phyloP scores from a whole-genome alignment of 257 asterid species.

The Rubia yunnanensis region DNA sequence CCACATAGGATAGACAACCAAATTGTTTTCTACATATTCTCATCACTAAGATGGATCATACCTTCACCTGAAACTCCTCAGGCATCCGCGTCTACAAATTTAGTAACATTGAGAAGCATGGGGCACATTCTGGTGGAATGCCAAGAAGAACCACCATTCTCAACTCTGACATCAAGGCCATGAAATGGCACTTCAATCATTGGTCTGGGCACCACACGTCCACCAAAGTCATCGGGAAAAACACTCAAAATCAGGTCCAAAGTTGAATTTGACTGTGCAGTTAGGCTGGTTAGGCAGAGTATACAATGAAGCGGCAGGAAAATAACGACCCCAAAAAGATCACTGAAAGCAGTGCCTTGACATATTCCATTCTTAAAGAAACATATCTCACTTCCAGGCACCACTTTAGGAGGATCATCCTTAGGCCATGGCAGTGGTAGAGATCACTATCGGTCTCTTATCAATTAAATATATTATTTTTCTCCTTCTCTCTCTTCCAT shows the following conservation, averaged over 20 bases:
- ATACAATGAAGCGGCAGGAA: constrained; percentile 96
- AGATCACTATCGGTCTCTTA: no score
- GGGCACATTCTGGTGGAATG: constrained; percentile 63
- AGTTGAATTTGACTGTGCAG: constrained; percentile 85
- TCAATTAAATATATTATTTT: no score
- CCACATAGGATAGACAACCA: constrained; percentile 11
- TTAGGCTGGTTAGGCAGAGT: constrained; percentile 91
- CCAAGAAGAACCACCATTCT: constrained; percentile 65
- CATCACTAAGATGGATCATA: constrained; percentile 21
- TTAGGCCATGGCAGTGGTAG: no score
- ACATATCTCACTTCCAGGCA: constrained; percentile 93
- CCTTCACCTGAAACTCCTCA: constrained; percentile 60
- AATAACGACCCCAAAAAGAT: constrained; percentile 89
- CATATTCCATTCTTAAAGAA: constrained; percentile 85
- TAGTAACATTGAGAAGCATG: constrained; percentile 44
- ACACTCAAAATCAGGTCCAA: constrained; percentile 88
- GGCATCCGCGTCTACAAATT: constrained; percentile 46
- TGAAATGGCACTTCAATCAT: constrained; percentile 96
- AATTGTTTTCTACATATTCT: constrained; percentile 20
- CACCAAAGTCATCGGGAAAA: constrained; percentile 78
- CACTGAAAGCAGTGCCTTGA: constrained; percentile 81
- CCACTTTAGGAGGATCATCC: constrained; percentile 74
- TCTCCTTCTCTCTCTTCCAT: no score
- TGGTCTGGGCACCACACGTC: constrained; percentile 58
- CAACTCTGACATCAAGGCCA: constrained; percentile 62